Evolutionary conservation across 352 stramenopile genomes (phyloP).

Genomic region (Phytophthora syringae): DNA sequence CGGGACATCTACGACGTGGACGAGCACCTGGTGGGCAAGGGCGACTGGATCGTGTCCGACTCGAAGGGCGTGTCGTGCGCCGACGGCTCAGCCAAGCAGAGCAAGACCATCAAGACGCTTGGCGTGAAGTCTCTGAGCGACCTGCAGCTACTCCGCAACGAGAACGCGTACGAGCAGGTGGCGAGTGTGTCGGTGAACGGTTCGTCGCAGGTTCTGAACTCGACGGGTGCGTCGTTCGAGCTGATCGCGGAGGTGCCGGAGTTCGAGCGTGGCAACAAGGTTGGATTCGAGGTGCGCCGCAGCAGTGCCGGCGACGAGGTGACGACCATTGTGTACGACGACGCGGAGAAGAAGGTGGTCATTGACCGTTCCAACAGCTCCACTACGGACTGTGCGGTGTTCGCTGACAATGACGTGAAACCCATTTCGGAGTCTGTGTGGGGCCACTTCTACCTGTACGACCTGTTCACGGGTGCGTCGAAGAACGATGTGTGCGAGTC

Average conservation of each 20-base stretch:
- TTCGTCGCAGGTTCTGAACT: too few species aligned
- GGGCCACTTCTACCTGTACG: conserved; percentile 69
- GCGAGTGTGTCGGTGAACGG: too few species aligned
- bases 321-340: too few species aligned
- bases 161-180: conserved; percentile 41
- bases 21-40: conserved; percentile 47
- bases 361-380: conserved; percentile 64
- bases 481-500: conserved; percentile 40
- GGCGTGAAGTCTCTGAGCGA: conserved; percentile 52
- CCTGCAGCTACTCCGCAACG: conserved; percentile 53
- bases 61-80: conserved; percentile 36
- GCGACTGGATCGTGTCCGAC: conserved; percentile 67
- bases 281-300: conserved; percentile 68
- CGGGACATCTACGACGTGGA: conserved; percentile 60
- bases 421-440: conserved; percentile 43
- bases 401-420: conserved; percentile 41
- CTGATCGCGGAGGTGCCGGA: conserved; percentile 48
- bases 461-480: conserved; percentile 39
- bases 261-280: conserved; percentile 51
- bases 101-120: conserved; percentile 76
- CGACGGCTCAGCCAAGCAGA: conserved; percentile 30
- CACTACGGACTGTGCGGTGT: conserved; percentile 51
- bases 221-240: too few species aligned
- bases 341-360: conserved; percentile 57
- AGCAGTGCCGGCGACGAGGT: conserved; percentile 51